Base-by-base conservation (phyloP, 768 basidiomycete genomes). In the Pulveroboletus ravenelii region DNA sequence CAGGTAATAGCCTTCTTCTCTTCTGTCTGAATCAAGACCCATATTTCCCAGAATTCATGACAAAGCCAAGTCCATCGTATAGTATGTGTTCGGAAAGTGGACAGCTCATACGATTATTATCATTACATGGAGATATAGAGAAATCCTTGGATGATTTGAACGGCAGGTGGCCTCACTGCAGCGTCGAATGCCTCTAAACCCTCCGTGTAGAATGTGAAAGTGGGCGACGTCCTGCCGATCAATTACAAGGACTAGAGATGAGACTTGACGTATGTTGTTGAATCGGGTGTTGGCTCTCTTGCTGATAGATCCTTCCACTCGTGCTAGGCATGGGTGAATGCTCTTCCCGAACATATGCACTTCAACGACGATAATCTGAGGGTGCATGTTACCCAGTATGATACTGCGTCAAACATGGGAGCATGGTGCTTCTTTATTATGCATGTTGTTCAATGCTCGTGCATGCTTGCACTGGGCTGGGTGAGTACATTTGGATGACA, bases 351-450 rank as follows among this genome's bases (percentile, higher is more conserved):
- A 37, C 78, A 84, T 59, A 78, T 92, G 40, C 78, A 76, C 8
- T 90, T 87, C 61, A 83, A 78, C 20, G 81, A 85, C 41, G 78
- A 85, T 58, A 89, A 77, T 62, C 66, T 89, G 17, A 72, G 75
- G 55, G 78, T 82, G 17, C 87, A 91, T 57, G 71, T 82, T 54
- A 78, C 81, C 15, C 87, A 88, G 80, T 85, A 89, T 57, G 87
- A 88, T 61, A 89, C 88, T 18, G 80, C 79, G 58, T 84, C 85
- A 14, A 89, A 87, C 58, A 78, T 78, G 27, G 85, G 88, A 41
- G 85, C 87, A 10, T 91, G 89, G 89, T 87, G 84, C 58, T 92
- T 80, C 69, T 86, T 80, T 56, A 75, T 75, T 62, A 85, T 89
- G 74, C 88, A 92, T 64, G 73, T 81, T 40, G 72, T 85, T 54